These are phyloP conservation scores for Cadophora sp. DNA, from an alignment of 2,329 filamentous ascomycete species.

Conservation along the genomic window DNA sequence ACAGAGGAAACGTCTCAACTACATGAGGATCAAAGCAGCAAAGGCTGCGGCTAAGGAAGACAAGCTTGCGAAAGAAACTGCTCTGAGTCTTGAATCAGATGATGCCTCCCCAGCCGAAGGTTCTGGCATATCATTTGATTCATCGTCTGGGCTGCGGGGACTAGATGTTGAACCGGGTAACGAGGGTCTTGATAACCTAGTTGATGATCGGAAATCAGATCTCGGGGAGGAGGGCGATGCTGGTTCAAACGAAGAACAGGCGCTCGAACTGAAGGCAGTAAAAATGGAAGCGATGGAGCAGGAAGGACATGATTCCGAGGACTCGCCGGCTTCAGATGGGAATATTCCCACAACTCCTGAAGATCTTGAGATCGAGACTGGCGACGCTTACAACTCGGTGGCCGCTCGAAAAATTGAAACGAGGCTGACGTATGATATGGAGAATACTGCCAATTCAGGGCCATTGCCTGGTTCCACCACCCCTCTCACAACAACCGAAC, in stretches of 20 bases:
- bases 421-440: not conserved
- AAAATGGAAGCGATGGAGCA: not conserved
- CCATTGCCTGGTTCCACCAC: not conserved
- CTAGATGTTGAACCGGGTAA: not conserved
- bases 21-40: conserved; percentile 8
- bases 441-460: not conserved
- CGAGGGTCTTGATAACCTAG: not conserved
- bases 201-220: not conserved
- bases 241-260: not conserved
- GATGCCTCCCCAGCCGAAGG: not conserved
- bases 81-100: not conserved
- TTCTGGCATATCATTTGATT: not conserved
- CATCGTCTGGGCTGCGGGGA: not conserved
- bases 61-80: not conserved
- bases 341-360: conserved; percentile 11
- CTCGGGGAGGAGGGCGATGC: not conserved
- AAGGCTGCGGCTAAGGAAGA: conserved; percentile 8
- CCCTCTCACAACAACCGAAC: not conserved
- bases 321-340: conserved; percentile 16
- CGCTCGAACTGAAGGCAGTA: not conserved
- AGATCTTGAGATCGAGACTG: not conserved
- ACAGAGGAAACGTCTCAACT: conserved; percentile 21
- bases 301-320: conserved; percentile 4
- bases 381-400: not conserved
- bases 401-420: not conserved